Percentiles rank a stretch among this genome's conserved stretches.
Conservation (phyloP, 208 protist genomes). For the Crithidia mellificae region DNA sequence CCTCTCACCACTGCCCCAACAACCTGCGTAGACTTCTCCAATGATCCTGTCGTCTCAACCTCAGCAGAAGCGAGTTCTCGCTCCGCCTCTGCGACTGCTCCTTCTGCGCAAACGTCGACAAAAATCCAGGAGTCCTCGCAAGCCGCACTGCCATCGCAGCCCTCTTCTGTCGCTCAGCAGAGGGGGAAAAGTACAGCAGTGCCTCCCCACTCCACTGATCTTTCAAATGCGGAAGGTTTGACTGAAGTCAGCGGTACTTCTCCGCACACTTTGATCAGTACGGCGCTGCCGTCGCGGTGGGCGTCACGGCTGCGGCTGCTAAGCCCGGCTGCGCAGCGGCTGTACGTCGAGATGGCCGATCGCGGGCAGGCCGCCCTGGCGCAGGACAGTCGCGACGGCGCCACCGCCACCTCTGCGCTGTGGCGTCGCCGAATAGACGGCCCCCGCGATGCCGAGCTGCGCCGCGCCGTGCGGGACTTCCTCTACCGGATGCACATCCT, state of each 20-base stretch:
- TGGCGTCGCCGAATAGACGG: conserved; percentile 20
- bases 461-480: conserved; percentile 63
- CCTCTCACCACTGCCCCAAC: conserved; percentile 33
- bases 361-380: not conserved
- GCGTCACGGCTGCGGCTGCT: conserved; percentile 3
- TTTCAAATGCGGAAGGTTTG: no score
- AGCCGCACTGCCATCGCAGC: no score
- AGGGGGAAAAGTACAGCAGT: not conserved
- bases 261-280: no score
- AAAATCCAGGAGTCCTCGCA: not conserved
- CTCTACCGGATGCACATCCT: conserved; percentile 74
- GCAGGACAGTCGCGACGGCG: not conserved
- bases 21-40: conserved; percentile 16
- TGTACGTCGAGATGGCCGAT: conserved; percentile 24
- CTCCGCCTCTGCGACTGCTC: no score
- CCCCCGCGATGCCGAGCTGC: conserved; percentile 35
- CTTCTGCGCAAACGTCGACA: no score
- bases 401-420: not conserved
- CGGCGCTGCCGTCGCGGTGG: conserved; percentile 12
- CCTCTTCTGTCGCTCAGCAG: no score
- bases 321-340: conserved; percentile 1
- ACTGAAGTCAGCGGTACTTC: no score
- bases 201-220: not conserved
- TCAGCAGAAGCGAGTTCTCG: no score
- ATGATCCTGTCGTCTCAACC: not conserved